phyloP scores from a whole-genome alignment of 306 rosid species.

The Citrullus colocynthis region DNA sequence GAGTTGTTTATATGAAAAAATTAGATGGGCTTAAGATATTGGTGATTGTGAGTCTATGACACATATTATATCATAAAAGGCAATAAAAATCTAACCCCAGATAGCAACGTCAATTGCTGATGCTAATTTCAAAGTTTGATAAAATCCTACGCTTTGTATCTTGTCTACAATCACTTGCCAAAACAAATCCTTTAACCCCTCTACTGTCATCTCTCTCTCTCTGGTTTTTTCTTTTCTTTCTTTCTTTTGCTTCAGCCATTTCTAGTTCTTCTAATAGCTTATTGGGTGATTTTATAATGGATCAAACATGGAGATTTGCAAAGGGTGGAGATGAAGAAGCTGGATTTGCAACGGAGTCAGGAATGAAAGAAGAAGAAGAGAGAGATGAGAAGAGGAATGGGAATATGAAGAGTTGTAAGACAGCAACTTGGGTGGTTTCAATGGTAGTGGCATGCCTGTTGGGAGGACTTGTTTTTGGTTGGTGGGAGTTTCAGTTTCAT shows the following conservation, averaged over 20 bases:
- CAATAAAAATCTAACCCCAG: background rate
- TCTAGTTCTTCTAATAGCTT: background rate
- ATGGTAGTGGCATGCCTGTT: slow-evolving; percentile 26
- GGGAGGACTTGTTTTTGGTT: slow-evolving; percentile 47
- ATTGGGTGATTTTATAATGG: background rate
- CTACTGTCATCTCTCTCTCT: background rate
- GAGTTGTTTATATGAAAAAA: background rate
- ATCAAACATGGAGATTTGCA: background rate
- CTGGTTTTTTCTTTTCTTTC: background rate
- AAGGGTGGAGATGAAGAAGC: background rate
- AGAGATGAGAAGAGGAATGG: background rate
- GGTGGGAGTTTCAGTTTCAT: slow-evolving; percentile 63
- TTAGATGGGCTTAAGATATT: background rate
- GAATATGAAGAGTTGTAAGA: background rate
- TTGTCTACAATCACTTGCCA: background rate
- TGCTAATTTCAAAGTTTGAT: background rate
- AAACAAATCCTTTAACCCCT: background rate
- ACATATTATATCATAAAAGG: slow-evolving; percentile 2
- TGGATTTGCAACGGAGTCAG: background rate
- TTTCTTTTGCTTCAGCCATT: background rate
- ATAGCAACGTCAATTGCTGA: background rate
- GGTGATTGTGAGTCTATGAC: background rate
- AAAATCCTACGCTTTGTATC: background rate
- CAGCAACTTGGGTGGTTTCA: background rate
- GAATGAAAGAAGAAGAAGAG: slow-evolving; percentile 4